Evolutionary conservation across 345 rosid genomes (phyloP).

Genomic region (Euphorbia peplus): DNA sequence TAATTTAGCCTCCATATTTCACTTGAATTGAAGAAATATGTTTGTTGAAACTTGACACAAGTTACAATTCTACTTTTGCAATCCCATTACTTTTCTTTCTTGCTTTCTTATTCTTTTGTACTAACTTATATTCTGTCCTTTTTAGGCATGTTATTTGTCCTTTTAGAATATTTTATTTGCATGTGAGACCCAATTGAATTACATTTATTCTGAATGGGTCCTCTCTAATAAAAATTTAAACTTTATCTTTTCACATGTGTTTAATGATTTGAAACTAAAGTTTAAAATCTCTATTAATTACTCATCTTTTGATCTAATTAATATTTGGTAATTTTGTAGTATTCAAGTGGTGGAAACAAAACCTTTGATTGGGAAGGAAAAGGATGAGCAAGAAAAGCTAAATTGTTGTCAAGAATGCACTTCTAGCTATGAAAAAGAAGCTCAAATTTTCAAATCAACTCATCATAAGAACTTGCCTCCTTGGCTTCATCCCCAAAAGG

Average conservation of each 20-base stretch:
- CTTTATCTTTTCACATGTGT: not conserved
- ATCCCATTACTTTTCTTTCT: not conserved
- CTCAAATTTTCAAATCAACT: constrained; percentile 45
- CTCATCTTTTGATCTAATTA: too few species aligned
- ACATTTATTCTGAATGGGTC: not conserved
- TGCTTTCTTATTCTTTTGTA: not conserved
- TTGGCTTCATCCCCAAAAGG: constrained; percentile 69
- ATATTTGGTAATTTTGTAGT: too few species aligned
- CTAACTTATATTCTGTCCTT: not conserved
- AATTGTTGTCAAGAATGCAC: constrained; percentile 69
- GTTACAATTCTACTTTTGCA: not conserved
- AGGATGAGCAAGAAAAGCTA: constrained; percentile 52
- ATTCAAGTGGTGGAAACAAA: constrained; percentile 46
- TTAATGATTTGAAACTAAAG: too few species aligned
- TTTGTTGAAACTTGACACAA: too few species aligned
- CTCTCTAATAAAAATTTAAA: not conserved
- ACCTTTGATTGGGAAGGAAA: constrained; percentile 34
- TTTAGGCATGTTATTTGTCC: not conserved
- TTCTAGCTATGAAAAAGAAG: constrained; percentile 69
- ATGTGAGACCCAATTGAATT: not conserved
- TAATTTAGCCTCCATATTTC: not conserved
- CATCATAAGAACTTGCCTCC: constrained; percentile 55
- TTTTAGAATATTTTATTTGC: not conserved
- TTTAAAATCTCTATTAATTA: too few species aligned
- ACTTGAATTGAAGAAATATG: not conserved